Conservation (phyloP, 1,139 yeast species). For the Spathaspora sp. region DNA sequence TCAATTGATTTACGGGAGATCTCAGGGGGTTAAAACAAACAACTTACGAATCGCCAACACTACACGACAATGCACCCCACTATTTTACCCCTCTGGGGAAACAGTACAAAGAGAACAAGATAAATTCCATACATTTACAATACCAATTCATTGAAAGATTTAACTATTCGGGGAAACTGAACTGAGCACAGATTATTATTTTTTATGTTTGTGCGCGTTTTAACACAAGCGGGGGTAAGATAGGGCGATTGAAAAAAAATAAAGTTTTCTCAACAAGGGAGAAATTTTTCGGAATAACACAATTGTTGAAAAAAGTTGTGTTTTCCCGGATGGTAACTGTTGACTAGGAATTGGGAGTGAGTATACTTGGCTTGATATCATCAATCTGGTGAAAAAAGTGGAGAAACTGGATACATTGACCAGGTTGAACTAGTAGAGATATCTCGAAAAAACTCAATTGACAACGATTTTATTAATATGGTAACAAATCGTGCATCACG, state of each 20-base stretch:
- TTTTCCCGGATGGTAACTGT: background rate
- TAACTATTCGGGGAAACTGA: background rate
- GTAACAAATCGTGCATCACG: background rate
- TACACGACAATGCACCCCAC: background rate
- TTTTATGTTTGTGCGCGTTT: background rate
- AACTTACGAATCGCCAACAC: background rate
- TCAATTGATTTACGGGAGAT: background rate
- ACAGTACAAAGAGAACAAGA: background rate
- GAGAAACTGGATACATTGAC: background rate
- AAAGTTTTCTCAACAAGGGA: background rate
- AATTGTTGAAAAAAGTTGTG: background rate
- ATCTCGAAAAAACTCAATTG: background rate
- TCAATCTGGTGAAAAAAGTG: background rate
- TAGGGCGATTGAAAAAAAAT: background rate
- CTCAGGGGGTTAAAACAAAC: background rate
- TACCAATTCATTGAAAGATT: background rate
- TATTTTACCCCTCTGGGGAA: constrained; percentile 1
- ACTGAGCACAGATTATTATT: background rate
- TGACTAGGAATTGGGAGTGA: background rate
- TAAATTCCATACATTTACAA: background rate
- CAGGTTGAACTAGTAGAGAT: background rate
- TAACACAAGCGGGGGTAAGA: background rate
- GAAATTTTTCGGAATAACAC: background rate
- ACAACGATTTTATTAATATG: background rate
- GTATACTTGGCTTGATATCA: too few species aligned